Percentiles rank a stretch among this genome's conserved stretches.
These are phyloP conservation scores for Colletotrichum sp. DNA, from an alignment of 2,329 filamentous ascomycete species.

Conservation along the genomic window DNA sequence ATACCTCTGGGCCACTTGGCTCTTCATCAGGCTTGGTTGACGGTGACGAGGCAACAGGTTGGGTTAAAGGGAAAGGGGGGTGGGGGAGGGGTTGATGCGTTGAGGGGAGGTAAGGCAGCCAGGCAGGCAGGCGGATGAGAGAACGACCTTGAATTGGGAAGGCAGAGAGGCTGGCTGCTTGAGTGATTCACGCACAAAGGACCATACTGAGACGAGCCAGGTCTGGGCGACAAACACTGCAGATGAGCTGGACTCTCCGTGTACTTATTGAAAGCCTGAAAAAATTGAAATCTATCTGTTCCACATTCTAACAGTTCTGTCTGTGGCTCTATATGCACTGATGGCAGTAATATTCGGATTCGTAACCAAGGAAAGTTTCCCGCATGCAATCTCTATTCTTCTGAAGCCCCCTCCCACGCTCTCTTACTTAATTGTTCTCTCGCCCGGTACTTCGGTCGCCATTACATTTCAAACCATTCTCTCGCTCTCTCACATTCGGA, in stretches of 20 bases:
- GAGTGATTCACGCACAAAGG: not conserved
- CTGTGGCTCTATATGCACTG: slow-evolving; percentile 14
- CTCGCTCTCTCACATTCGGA: not conserved
- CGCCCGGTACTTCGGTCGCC: not conserved
- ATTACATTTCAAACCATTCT: not conserved
- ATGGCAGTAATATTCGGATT: not conserved
- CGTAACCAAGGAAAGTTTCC: not conserved
- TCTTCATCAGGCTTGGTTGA: not conserved
- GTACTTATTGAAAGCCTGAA: not conserved
- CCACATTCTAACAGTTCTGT: slow-evolving; percentile 12
- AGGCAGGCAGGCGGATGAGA: not conserved
- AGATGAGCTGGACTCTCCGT: not conserved
- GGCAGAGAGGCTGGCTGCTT: not conserved
- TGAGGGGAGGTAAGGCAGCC: not conserved
- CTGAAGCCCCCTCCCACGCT: not conserved
- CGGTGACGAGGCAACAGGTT: not conserved
- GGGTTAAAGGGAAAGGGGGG: not conserved
- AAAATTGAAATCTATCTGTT: not conserved
- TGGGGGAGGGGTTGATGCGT: not conserved
- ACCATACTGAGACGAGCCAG: not conserved
- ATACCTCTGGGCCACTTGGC: not conserved
- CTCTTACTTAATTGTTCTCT: not conserved
- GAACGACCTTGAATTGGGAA: not conserved
- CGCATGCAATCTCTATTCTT: not conserved
- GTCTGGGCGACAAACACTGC: not conserved